Base-by-base conservation (phyloP, 2,329 filamentous ascomycete genomes). In the Trichoderma sp. region DNA sequence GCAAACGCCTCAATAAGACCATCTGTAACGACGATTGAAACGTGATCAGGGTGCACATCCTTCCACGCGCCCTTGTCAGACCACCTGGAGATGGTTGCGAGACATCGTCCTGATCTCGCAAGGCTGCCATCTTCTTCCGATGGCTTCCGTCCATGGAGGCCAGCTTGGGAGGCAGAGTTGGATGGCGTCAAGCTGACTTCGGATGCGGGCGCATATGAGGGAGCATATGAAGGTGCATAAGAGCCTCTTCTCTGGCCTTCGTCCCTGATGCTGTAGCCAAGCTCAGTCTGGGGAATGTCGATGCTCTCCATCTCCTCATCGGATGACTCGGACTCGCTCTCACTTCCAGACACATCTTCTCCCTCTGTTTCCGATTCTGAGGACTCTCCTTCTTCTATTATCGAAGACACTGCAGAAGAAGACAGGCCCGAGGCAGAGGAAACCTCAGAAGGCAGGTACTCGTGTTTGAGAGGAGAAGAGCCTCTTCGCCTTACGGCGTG, bases 391-490 rank as follows among this genome's bases (percentile, higher is more conserved):
- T 66, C 71, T 39, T 69, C 66, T 11, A 62, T 39, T 14, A 69
- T 56, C 9, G 71, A 72, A 8, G 66, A 62, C 9, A 70, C 71
- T 8, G 66, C 60, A 34, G 66, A 62, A 53, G 71, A 72, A 53
- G 71, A 72, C 28, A 72, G 21, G n/a, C 65, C 71, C 7, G 71
- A 72, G 28, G 66, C 89, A 7, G 89, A 90, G 0, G 88, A 90
- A 62, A 85, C 81, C 65, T 91, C 89, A 1, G 96, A 98, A 15
- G 95, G 95, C 74, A 95, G 91, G 77, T 98, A 99, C 82, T 99
- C 95, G 79, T 98, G 95, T 83, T 99, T 99, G 64, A 99, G 85
- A 0, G 96, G 96, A 1, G 96, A 99, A 0, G 96, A 98, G 1
- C 90, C 92, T 21, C 94, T 90, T 58, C 95, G 89, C 78, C 91